Conservation (phyloP, 2,329 filamentous ascomycete species). For the Pestalotiopsis sp. region DNA sequence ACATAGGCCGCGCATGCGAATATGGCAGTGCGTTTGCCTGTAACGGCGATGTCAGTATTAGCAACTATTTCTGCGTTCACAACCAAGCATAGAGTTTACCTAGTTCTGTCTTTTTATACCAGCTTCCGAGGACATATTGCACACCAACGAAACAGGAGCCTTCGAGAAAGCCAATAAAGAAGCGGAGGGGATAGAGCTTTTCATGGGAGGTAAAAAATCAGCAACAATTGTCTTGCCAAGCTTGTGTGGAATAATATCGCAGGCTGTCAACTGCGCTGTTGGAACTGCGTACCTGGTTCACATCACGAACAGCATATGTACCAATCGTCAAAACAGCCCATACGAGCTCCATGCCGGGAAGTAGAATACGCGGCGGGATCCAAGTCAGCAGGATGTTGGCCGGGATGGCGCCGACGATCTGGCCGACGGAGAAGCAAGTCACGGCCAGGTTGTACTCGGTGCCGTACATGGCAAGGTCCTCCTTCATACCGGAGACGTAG, state of each 20-base stretch:
- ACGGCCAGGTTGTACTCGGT: conserved; percentile 19
- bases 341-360: conserved; percentile 43
- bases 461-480: conserved; percentile 18
- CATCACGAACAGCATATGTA: conserved; percentile 18
- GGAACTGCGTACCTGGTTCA: conserved; percentile 17
- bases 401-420: conserved; percentile 22
- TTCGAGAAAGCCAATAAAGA: conserved; percentile 45
- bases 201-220: neutral
- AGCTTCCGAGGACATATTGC: conserved; percentile 53
- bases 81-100: conserved; percentile 22
- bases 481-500: conserved; percentile 29
- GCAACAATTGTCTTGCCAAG: no score
- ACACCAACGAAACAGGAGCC: conserved; percentile 47
- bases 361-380: conserved; percentile 41
- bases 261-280: neutral
- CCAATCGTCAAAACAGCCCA: conserved; percentile 23
- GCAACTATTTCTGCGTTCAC: neutral
- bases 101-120: conserved; percentile 62
- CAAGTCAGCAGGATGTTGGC: conserved; percentile 31
- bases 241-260: no score
- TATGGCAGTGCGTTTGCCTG: conserved; percentile 59
- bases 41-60: neutral
- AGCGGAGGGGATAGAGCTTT: conserved; percentile 38
- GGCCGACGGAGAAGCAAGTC: conserved; percentile 18
- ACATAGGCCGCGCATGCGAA: conserved; percentile 62